Percentiles rank a stretch among this genome's conserved stretches.
phyloP scores from a whole-genome alignment of 352 stramenopile genomes.

The Aphanomyces stellatus region DNA sequence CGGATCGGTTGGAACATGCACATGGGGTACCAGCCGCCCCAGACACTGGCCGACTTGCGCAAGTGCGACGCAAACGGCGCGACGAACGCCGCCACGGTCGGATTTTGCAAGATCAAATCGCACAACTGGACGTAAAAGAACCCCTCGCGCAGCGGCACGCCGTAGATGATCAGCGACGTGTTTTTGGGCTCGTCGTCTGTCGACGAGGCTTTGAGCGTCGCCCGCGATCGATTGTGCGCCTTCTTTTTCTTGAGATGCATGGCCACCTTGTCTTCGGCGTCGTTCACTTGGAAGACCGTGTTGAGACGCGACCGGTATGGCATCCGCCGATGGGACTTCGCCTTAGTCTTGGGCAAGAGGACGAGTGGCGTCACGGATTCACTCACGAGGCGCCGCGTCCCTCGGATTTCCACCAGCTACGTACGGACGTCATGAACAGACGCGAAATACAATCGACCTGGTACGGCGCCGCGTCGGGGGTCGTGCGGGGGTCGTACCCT shows the following conservation, averaged over 20 bases:
- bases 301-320: conserved; percentile 1
- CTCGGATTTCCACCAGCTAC: conserved; percentile 57
- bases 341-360: background rate
- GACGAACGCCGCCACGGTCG: background rate
- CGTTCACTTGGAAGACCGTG: conserved; percentile 12
- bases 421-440: background rate
- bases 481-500: conserved; percentile 58
- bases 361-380: conserved; percentile 40
- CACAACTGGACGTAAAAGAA: conserved; percentile 19
- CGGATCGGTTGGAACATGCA: conserved; percentile 72
- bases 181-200: background rate
- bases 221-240: conserved; percentile 10
- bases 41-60: conserved; percentile 38
- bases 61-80: conserved; percentile 3
- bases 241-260: conserved; percentile 20
- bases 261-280: conserved; percentile 17
- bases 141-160: conserved; percentile 6
- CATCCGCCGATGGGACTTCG: background rate
- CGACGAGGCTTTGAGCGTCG: conserved; percentile 7
- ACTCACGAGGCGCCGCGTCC: conserved; percentile 73
- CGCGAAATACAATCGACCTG: conserved; percentile 26
- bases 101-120: conserved; percentile 11
- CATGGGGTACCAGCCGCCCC: conserved; percentile 67
- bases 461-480: conserved; percentile 39
- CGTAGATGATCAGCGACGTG: conserved; percentile 8